Evolutionary conservation across 2,329 filamentous ascomycete species (phyloP).

Genomic region (Tympanopsis confertula): DNA sequence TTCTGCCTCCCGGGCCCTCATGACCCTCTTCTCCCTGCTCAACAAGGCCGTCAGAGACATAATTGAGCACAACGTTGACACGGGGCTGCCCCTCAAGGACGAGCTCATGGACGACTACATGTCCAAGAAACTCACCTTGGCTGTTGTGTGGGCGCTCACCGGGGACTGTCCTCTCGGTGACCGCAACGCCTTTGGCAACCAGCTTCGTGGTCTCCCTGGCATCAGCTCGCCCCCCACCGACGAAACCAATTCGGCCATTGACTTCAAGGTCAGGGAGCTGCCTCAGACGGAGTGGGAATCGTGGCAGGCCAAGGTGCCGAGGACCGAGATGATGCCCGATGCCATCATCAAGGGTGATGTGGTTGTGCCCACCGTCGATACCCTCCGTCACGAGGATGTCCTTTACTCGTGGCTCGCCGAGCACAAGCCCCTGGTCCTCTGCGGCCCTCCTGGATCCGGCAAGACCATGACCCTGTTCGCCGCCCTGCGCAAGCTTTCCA

Average conservation of each 20-base stretch:
- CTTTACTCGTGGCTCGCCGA: constrained; percentile 98
- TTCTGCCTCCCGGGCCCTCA: constrained; percentile 78
- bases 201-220: constrained; percentile 67
- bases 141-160: constrained; percentile 87
- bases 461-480: constrained; percentile 99
- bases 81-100: constrained; percentile 81
- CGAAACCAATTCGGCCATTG: constrained; percentile 58
- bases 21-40: constrained; percentile 84
- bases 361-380: constrained; percentile 94
- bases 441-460: constrained; percentile 92
- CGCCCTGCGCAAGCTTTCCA: constrained; percentile 86
- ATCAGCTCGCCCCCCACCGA: constrained; percentile 71
- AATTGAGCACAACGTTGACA: constrained; percentile 92
- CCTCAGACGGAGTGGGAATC: constrained; percentile 80
- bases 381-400: constrained; percentile 95
- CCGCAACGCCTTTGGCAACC: constrained; percentile 81
- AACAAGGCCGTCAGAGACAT: constrained; percentile 89
- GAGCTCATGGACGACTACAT: constrained; percentile 84
- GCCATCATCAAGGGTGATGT: constrained; percentile 96
- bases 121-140: constrained; percentile 86
- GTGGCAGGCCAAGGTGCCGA: constrained; percentile 91
- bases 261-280: constrained; percentile 75
- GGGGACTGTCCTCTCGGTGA: constrained; percentile 88
- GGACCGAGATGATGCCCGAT: constrained; percentile 93
- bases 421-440: constrained; percentile 93